These are phyloP conservation scores for Cladophialophora carrionii DNA, from an alignment of 2,329 filamentous ascomycete genomes.

Conservation along the genomic window DNA sequence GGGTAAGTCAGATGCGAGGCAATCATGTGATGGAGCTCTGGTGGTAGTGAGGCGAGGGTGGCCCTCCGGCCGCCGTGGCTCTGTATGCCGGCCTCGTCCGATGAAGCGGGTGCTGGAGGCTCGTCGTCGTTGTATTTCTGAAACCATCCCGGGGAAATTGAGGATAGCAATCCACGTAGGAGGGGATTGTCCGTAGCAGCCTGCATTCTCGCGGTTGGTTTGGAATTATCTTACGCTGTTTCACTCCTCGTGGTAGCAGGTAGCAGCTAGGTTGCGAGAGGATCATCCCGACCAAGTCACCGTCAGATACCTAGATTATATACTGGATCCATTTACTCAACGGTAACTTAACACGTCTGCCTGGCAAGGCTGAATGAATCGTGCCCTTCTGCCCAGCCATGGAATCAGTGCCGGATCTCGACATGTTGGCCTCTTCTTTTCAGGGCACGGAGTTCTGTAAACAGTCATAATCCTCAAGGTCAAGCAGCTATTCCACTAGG, in stretches of 20 bases:
- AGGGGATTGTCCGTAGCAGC: not conserved
- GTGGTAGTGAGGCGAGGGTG: conserved; percentile 52
- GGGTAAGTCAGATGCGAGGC: conserved; percentile 38
- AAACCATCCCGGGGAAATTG: not conserved
- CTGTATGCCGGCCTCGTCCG: not conserved
- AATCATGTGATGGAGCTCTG: conserved; percentile 42
- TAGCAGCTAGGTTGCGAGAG: not conserved
- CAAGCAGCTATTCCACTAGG: too few species aligned
- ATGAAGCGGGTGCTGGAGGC: not conserved
- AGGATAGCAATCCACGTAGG: not conserved
- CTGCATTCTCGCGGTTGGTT: not conserved
- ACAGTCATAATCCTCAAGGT: conserved; percentile 47
- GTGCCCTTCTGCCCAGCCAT: conserved; percentile 4
- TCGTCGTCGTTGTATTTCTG: too few species aligned
- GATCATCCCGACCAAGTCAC: not conserved
- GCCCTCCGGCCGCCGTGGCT: not conserved
- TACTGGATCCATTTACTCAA: conserved; percentile 43
- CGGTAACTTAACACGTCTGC: conserved; percentile 20
- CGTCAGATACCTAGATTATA: too few species aligned
- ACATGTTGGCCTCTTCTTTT: conserved; percentile 17
- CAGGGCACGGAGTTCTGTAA: too few species aligned
- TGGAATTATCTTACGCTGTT: not conserved
- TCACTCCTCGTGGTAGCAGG: not conserved
- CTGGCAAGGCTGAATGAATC: conserved; percentile 24
- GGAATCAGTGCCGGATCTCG: conserved; percentile 45